Evolutionary conservation across 352 stramenopile genomes (phyloP).

Genomic region (Phytophthora parvispora): DNA sequence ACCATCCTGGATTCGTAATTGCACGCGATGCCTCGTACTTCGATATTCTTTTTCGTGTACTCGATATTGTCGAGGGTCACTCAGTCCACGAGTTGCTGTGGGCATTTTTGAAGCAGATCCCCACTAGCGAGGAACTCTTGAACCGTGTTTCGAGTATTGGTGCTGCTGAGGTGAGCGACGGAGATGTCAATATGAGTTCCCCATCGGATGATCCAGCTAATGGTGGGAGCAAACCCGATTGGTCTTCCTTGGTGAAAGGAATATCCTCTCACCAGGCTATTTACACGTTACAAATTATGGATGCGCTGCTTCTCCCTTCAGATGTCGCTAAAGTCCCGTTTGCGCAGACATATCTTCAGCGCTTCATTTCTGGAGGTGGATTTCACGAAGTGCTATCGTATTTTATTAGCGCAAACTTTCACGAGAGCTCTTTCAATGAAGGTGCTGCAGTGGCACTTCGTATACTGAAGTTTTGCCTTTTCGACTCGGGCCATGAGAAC

Average conservation of each 20-base stretch:
- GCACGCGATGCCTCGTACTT: slow-evolving; percentile 79
- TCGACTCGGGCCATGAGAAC: slow-evolving; percentile 74
- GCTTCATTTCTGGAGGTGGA: slow-evolving; percentile 80
- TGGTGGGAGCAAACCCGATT: slow-evolving; percentile 53
- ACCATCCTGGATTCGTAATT: slow-evolving; percentile 75
- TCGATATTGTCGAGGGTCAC: slow-evolving; percentile 72
- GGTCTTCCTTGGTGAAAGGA: slow-evolving; percentile 74
- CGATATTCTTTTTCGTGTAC: slow-evolving; percentile 84
- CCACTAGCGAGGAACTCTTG: slow-evolving; percentile 78
- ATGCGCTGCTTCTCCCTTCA: slow-evolving; percentile 83
- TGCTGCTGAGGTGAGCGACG: slow-evolving; percentile 28
- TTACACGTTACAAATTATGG: slow-evolving; percentile 91
- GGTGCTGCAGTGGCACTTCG: slow-evolving; percentile 82
- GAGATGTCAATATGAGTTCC: slow-evolving; percentile 58
- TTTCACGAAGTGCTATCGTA: slow-evolving; percentile 89
- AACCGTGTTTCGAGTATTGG: slow-evolving; percentile 71
- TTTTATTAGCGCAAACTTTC: slow-evolving; percentile 80
- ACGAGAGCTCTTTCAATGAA: slow-evolving; percentile 85
- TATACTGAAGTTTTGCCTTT: slow-evolving; percentile 88
- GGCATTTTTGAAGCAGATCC: slow-evolving; percentile 88
- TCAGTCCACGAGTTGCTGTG: slow-evolving; percentile 78
- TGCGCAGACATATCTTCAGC: slow-evolving; percentile 69
- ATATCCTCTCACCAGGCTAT: slow-evolving; percentile 86
- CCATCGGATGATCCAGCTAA: slow-evolving; percentile 20
- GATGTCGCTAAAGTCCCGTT: slow-evolving; percentile 67